Percentiles rank a stretch among this genome's conserved stretches.
phyloP scores from a whole-genome alignment of 495 filamentous ascomycete species.

The Neurospora intermedia region DNA sequence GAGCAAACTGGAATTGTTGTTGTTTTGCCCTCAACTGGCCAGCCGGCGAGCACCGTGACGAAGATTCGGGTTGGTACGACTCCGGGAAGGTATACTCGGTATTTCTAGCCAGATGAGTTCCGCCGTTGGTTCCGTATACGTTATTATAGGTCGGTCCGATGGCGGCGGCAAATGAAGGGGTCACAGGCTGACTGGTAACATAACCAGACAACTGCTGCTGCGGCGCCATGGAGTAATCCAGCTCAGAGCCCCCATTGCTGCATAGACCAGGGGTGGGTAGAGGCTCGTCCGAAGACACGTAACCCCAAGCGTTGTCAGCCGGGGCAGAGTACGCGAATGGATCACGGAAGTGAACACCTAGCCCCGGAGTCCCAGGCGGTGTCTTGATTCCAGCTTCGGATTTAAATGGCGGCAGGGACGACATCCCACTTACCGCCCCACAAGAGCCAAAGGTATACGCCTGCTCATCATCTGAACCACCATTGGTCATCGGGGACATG shows the following conservation, averaged over 20 bases:
- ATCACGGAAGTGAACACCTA: constrained; percentile 23
- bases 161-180: constrained; percentile 30
- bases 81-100: constrained; percentile 35
- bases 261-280: constrained; percentile 34
- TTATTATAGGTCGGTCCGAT: constrained; percentile 26
- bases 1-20: constrained; percentile 38
- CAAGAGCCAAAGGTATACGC: constrained; percentile 20
- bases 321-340: constrained; percentile 18
- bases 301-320: constrained; percentile 21
- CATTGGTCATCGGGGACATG: constrained; percentile 25
- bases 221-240: constrained; percentile 28
- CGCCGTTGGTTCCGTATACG: constrained; percentile 15
- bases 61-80: constrained; percentile 29
- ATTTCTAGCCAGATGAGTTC: constrained; percentile 12
- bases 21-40: constrained; percentile 26
- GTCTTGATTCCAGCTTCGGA: constrained; percentile 30
- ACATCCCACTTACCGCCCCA: constrained; percentile 8
- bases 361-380: constrained; percentile 35
- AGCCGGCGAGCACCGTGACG: constrained; percentile 30
- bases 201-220: constrained; percentile 24
- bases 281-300: constrained; percentile 29
- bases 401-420: constrained; percentile 17
- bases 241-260: constrained; percentile 30
- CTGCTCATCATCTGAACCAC: constrained; percentile 31
- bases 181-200: constrained; percentile 31